These are phyloP conservation scores for Cladorrhinum samala DNA, from an alignment of 495 filamentous ascomycete species.

Conservation along the genomic window DNA sequence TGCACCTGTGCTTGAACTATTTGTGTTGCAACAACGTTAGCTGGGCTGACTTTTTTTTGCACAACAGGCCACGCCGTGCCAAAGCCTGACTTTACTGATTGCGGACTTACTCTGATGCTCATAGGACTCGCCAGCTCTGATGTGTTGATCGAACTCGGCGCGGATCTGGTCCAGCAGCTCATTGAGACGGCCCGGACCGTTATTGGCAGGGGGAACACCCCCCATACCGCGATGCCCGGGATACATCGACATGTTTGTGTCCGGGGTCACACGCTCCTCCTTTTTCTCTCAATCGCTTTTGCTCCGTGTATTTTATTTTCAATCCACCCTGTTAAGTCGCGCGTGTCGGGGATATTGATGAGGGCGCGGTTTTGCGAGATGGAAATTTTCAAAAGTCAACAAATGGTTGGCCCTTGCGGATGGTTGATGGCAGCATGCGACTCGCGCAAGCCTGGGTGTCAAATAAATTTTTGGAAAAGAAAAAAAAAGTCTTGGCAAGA, in stretches of 20 bases:
- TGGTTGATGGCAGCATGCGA: conserved; percentile 1
- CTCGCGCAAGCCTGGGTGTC: conserved; percentile 1
- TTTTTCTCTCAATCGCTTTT: not conserved
- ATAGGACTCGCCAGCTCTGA: conserved; percentile 67
- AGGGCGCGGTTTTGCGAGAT: not conserved
- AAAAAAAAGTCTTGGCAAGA: conserved; percentile 9
- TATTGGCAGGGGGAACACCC: conserved; percentile 47
- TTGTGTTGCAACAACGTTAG: conserved; percentile 12
- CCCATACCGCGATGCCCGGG: conserved; percentile 81
- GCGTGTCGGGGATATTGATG: not conserved
- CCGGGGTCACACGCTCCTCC: not conserved
- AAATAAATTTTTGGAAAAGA: not conserved
- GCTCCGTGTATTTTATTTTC: not conserved
- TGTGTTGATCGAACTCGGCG: conserved; percentile 80
- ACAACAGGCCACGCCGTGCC: conserved; percentile 5
- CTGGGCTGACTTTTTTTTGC: not conserved
- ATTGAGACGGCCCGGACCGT: conserved; percentile 57
- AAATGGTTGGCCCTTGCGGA: not conserved
- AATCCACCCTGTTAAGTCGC: no score
- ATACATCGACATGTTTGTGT: conserved; percentile 70
- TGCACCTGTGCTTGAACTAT: conserved; percentile 84
- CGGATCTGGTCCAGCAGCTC: conserved; percentile 89
- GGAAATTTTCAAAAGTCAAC: conserved; percentile 1
- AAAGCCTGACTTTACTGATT: not conserved
- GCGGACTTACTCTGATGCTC: conserved; percentile 81